These are phyloP conservation scores for Yamadazyma kitorensis DNA, from an alignment of 805 yeast genomes.

Conservation along the genomic window DNA sequence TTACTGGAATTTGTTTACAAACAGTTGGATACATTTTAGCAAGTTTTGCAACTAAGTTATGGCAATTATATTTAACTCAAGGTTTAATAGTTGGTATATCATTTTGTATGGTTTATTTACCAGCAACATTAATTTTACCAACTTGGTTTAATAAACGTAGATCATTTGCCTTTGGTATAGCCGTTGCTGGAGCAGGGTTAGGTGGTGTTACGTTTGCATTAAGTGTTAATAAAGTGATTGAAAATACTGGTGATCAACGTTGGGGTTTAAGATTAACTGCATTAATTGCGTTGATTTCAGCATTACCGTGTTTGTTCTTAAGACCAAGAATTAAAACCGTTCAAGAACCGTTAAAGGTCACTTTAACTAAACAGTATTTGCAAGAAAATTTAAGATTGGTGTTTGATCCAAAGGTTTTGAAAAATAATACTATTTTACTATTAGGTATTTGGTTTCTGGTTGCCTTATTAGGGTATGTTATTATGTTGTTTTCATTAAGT, in stretches of 20 bases:
- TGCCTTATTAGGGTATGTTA: constrained; percentile 36
- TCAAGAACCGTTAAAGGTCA: constrained; percentile 19
- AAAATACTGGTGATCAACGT: constrained; percentile 36
- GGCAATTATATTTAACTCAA: constrained; percentile 54
- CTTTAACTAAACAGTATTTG: constrained; percentile 20
- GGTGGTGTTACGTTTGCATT: constrained; percentile 54
- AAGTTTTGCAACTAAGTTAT: constrained; percentile 45
- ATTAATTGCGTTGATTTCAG: constrained; percentile 27
- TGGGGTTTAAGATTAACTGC: constrained; percentile 47
- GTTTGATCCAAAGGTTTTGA: constrained; percentile 30
- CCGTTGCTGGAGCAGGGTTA: constrained; percentile 47
- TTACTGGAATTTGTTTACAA: constrained; percentile 43
- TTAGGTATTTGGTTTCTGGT: constrained; percentile 35
- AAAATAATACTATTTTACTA: constrained; percentile 19
- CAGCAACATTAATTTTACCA: constrained; percentile 43
- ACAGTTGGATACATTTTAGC: constrained; percentile 48
- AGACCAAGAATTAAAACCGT: constrained; percentile 41
- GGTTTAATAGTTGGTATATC: constrained; percentile 51
- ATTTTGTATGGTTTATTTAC: constrained; percentile 42
- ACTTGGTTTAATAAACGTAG: constrained; percentile 47
- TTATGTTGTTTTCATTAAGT: constrained; percentile 34
- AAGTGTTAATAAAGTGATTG: constrained; percentile 37
- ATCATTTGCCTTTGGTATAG: constrained; percentile 48
- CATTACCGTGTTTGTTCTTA: constrained; percentile 40
- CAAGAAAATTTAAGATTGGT: constrained; percentile 27